phyloP scores from a whole-genome alignment of 2,329 filamentous ascomycete genomes.

The Myriosclerotinia scirpicola region DNA sequence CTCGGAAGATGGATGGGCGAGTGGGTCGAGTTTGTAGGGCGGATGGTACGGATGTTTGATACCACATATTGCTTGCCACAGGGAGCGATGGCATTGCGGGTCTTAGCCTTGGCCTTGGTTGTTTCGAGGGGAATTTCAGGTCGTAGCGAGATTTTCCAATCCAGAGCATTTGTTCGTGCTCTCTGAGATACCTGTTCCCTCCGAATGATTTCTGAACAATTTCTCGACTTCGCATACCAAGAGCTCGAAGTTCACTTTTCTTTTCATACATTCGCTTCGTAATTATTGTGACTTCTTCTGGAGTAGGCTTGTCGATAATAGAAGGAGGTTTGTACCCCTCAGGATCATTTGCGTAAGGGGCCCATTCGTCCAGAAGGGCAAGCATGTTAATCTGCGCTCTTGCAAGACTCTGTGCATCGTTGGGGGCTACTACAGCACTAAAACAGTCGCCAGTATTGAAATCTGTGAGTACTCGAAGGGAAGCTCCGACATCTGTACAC shows the following conservation, averaged over 20 bases:
- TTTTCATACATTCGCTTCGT: slow-evolving; percentile 60
- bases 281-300: slow-evolving; percentile 51
- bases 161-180: slow-evolving; percentile 63
- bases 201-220: slow-evolving; percentile 61
- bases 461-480: slow-evolving; percentile 56
- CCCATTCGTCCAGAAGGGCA: slow-evolving; percentile 61
- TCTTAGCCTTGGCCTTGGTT: background rate
- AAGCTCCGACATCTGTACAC: slow-evolving; percentile 57
- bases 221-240: slow-evolving; percentile 58
- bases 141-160: slow-evolving; percentile 38
- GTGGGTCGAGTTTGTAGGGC: slow-evolving; percentile 14
- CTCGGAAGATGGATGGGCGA: slow-evolving; percentile 17
- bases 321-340: slow-evolving; percentile 17
- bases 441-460: slow-evolving; percentile 51
- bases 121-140: slow-evolving; percentile 1
- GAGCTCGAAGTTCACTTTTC: slow-evolving; percentile 52
- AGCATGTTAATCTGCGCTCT: slow-evolving; percentile 62
- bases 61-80: slow-evolving; percentile 23
- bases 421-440: slow-evolving; percentile 63
- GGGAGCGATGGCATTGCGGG: slow-evolving; percentile 14
- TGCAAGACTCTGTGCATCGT: slow-evolving; percentile 60
- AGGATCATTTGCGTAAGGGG: slow-evolving; percentile 51
- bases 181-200: slow-evolving; percentile 58
- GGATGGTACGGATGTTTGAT: slow-evolving; percentile 21
- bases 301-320: slow-evolving; percentile 44